A percentile compares a stretch with the other conserved stretches of the same genome.
Evolutionary conservation across 257 asterid genomes (phyloP).

Genomic region (Penstemon barbatus): DNA sequence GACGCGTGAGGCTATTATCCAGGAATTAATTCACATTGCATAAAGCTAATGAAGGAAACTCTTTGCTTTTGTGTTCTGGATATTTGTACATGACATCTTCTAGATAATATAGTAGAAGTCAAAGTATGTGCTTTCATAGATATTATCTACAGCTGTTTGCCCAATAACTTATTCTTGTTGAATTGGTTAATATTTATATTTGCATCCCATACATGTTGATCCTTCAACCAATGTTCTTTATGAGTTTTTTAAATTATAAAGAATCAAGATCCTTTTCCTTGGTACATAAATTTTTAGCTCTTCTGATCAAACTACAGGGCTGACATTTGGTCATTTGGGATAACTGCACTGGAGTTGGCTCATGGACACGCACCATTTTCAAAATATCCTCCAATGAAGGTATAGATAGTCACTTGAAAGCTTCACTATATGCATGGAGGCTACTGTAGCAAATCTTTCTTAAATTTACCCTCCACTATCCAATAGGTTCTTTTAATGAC

Average conservation of each 20-base stretch:
- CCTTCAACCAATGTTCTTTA: conserved; percentile 13
- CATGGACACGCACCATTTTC: conserved; percentile 99
- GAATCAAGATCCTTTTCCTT: conserved; percentile 5
- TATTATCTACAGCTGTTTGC: conserved; percentile 2
- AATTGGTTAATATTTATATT: neutral
- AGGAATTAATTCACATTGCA: conserved; percentile 13
- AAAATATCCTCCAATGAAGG: conserved; percentile 99
- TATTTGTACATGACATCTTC: neutral
- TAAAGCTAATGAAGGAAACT: neutral
- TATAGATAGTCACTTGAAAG: conserved; percentile 31
- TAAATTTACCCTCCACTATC: conserved; percentile 22
- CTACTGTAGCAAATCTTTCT: conserved; percentile 25
- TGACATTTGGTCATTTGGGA: conserved; percentile 99
- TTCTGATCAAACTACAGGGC: conserved; percentile 59
- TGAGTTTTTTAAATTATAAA: neutral
- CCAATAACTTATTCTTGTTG: conserved; percentile 19
- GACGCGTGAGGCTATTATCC: conserved; percentile 16
- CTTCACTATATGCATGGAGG: conserved; percentile 16
- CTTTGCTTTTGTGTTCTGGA: conserved; percentile 12
- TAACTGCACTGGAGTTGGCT: conserved; percentile 97
- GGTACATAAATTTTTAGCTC: conserved; percentile 18
- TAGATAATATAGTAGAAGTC: conserved; percentile 11
- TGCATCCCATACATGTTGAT: conserved; percentile 12
- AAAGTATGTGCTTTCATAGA: neutral
- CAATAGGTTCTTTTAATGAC: conserved; percentile 93